Evolutionary conservation across 1,284 basidiomycete genomes (phyloP), one percentile per base, ranked within the genome.

Genomic region (Malassezia psittaci): DNA sequence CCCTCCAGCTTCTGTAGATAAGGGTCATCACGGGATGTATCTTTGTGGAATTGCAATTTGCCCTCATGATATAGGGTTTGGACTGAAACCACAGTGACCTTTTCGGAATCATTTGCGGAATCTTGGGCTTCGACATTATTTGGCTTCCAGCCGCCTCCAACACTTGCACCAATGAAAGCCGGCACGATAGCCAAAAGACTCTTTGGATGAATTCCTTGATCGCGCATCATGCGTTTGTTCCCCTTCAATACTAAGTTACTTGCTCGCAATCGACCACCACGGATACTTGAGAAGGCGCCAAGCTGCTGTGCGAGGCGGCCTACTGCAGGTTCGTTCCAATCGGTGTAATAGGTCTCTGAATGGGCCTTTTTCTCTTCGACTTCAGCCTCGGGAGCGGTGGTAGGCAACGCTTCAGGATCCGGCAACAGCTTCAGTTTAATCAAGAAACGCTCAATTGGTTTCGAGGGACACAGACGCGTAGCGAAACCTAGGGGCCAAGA

Each of bases 401-500:
- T 82, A 2, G 90, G 88, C 1, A 91, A 82, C 10, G 74, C 75
- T 63, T 84, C 79, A 3, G 83, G 82, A 53, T 85, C 82, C 3
- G 82, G 80, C 68, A 90, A 80, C 35, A 96, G 77, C 18, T 81
- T 80, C 32, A 83, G 42, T 57, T 77, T 76, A 67, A 84, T 81
- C 74, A 96, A 83, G 53, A 87, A 52, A 29, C 79, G 79, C 67
- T 89, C 86, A 66, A 90, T 82, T 0, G 88, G 88, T 40, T 69
- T 81, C 61, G 87, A 90, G 32, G 94, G 93, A 19, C 94, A 76
- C 38, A 83, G 74, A 37, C 93, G 87, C 63, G 93, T 82, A 55
- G 93, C 70, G 35, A 81, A 84, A 52, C 89, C 94, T 64, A 96
- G 79, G 3, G 91, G 93, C 59, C 96, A 82, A 9, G 93, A 86